Percentiles rank a stretch among this genome's conserved stretches.
These are phyloP conservation scores for Capsella bursapastoris DNA, from an alignment of 345 rosid genomes.

Conservation along the genomic window DNA sequence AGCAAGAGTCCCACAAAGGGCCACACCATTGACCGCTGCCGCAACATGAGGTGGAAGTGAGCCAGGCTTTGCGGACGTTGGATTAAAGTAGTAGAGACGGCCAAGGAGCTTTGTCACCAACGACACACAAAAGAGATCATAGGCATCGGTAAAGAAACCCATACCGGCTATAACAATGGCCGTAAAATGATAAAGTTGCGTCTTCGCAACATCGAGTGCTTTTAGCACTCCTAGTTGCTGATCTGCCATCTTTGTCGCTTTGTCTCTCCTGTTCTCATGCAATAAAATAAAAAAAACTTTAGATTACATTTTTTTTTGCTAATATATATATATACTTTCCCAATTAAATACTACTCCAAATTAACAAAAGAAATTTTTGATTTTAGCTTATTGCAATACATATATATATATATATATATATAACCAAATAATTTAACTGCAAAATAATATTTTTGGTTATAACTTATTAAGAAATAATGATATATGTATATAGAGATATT, in stretches of 20 bases:
- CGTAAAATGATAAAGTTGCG: conserved; percentile 70
- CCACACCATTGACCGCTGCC: conserved; percentile 48
- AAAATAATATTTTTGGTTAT: no score
- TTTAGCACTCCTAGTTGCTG: conserved; percentile 58
- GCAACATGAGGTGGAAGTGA: conserved; percentile 43
- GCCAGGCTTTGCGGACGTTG: conserved; percentile 40
- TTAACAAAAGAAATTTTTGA: no score
- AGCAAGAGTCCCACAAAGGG: conserved; percentile 38
- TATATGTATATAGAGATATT: no score
- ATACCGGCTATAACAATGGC: conserved; percentile 74
- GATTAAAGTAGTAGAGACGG: conserved; percentile 59
- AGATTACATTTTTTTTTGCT: not conserved
- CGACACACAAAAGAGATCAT: conserved; percentile 72
- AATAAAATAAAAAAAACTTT: not conserved
- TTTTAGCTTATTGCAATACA: no score
- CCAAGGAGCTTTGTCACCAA: conserved; percentile 68
- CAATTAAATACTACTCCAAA: no score
- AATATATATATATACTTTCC: no score
- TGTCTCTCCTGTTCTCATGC: not conserved
- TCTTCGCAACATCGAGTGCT: conserved; percentile 69
- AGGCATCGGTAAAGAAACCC: conserved; percentile 78
- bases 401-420: no score
- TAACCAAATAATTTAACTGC: no score
- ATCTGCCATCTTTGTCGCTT: conserved; percentile 14
- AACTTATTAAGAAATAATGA: no score